Conservation (phyloP, 345 rosid genomes). For the Eucalyptus marginata region DNA sequence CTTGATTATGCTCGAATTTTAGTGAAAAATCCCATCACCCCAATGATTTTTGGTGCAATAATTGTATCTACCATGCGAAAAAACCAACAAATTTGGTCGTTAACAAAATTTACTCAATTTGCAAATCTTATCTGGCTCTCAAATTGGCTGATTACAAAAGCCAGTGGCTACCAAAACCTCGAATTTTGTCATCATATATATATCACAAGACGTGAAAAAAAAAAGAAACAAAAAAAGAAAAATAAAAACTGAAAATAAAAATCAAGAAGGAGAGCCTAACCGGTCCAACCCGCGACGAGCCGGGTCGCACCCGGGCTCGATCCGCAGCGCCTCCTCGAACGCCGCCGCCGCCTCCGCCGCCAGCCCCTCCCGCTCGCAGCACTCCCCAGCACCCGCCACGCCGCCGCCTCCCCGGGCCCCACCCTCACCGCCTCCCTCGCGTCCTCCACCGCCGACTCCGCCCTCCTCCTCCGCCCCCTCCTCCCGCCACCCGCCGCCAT, state of each 20-base stretch:
- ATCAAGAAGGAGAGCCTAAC: not conserved
- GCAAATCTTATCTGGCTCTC: not conserved
- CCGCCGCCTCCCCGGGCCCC: slow-evolving; percentile 8
- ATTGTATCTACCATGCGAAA: not conserved
- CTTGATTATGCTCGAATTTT: not conserved
- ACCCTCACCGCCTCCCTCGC: slow-evolving; percentile 28
- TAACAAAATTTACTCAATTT: not conserved
- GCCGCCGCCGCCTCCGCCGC: slow-evolving; percentile 12
- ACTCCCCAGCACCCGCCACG: slow-evolving; percentile 23
- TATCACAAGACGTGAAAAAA: no score
- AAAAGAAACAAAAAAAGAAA: no score
- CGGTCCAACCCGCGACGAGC: slow-evolving; percentile 3
- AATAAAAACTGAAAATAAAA: not conserved
- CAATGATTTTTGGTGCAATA: not conserved
- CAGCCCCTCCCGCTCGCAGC: slow-evolving; percentile 30
- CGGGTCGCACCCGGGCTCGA: slow-evolving; percentile 1
- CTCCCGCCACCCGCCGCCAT: not conserved
- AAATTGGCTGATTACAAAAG: not conserved
- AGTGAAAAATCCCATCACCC: rapidly evolving
- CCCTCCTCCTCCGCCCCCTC: slow-evolving; percentile 51
- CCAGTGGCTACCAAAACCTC: rapidly evolving
- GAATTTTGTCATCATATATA: not conserved
- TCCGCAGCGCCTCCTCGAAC: slow-evolving; percentile 7
- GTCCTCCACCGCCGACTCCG: slow-evolving; percentile 3
- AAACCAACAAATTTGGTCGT: not conserved